These are phyloP conservation scores for Ziziphus jujuba DNA, from an alignment of 306 rosid genomes.

Conservation along the genomic window DNA sequence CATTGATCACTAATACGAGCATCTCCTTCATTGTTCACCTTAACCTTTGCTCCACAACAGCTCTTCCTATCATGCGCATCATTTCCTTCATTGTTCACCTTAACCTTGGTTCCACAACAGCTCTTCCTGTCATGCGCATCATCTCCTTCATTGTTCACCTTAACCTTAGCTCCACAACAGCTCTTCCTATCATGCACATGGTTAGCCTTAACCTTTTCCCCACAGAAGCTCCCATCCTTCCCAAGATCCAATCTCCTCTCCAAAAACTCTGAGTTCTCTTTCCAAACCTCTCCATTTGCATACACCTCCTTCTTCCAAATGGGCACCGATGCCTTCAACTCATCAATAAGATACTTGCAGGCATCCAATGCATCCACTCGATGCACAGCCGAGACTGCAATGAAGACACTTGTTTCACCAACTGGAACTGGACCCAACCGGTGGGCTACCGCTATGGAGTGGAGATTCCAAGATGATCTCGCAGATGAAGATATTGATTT, in stretches of 20 bases:
- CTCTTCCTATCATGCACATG: slow-evolving; percentile 38
- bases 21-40: too few relatives aligned
- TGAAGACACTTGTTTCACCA: slow-evolving; percentile 73
- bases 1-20: neutral
- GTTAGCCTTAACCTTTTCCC: slow-evolving; percentile 23
- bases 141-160: slow-evolving; percentile 43
- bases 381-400: slow-evolving; percentile 71
- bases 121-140: too few relatives aligned
- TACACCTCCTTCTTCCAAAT: slow-evolving; percentile 98
- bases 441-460: slow-evolving; percentile 78
- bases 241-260: slow-evolving; percentile 63
- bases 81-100: too few relatives aligned
- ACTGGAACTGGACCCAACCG: slow-evolving; percentile 79
- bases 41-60: too few relatives aligned
- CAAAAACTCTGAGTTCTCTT: slow-evolving; percentile 82
- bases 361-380: slow-evolving; percentile 80
- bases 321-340: slow-evolving; percentile 80
- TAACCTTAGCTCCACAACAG: slow-evolving; percentile 64
- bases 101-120: too few relatives aligned
- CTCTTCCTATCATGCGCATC: too few relatives aligned
- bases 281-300: slow-evolving; percentile 92
- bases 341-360: slow-evolving; percentile 78
- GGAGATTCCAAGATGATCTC: slow-evolving; percentile 72
- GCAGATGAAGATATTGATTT: slow-evolving; percentile 74
- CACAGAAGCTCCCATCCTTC: slow-evolving; percentile 33